Percentiles rank a stretch among this genome's conserved stretches.
These are phyloP conservation scores for Debaryomyces castellii DNA, from an alignment of 805 yeast genomes.

Conservation along the genomic window DNA sequence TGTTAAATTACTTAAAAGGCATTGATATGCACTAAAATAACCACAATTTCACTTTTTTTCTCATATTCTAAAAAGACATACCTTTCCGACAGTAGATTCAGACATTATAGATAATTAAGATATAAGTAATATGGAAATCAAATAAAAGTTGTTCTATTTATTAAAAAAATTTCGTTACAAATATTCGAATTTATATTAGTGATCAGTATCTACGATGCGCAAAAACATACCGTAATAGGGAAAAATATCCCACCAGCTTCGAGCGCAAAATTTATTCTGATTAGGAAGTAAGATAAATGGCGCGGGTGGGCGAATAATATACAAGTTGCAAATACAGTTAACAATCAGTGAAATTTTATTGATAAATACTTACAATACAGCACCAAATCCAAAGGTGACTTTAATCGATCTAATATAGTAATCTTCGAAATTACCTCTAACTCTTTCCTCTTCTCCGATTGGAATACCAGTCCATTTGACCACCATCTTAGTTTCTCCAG, in stretches of 20 bases:
- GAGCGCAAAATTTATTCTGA: background rate
- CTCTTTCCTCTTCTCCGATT: conserved; percentile 90
- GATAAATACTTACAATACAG: conserved; percentile 70
- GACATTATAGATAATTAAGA: conserved; percentile 8
- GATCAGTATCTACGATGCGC: background rate
- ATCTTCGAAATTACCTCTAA: conserved; percentile 79
- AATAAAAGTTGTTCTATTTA: background rate
- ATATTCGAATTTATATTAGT: background rate
- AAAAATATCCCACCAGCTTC: background rate
- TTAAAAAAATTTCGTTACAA: background rate
- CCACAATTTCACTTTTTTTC: background rate
- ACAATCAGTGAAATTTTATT: too few relatives aligned
- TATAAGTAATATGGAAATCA: too few relatives aligned
- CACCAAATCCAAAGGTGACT: conserved; percentile 91
- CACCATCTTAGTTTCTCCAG: conserved; percentile 78
- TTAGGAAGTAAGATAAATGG: background rate
- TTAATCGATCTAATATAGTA: conserved; percentile 89
- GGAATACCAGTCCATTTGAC: conserved; percentile 88
- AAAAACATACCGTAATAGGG: background rate
- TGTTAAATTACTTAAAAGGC: background rate
- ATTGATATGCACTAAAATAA: background rate
- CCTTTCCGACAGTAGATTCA: conserved; percentile 19
- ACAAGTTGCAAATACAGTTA: background rate
- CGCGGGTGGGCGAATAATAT: too few relatives aligned
- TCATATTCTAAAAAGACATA: conserved; percentile 7